A percentile compares a stretch with the other conserved stretches of the same genome.
phyloP scores from a whole-genome alignment of 768 basidiomycete genomes.

The Trametes cubensis region DNA sequence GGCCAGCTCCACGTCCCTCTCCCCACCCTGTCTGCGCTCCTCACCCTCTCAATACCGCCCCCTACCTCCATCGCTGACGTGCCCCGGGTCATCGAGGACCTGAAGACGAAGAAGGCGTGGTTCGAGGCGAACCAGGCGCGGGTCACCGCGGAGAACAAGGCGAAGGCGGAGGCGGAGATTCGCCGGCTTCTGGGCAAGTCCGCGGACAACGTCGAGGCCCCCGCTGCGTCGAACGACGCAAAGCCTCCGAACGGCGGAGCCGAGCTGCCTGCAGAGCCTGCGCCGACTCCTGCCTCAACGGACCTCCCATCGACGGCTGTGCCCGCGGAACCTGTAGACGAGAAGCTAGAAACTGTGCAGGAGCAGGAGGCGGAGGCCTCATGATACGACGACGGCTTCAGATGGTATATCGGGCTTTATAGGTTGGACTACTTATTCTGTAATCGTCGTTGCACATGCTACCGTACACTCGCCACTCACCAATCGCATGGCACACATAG shows the following conservation, averaged over 20 bases:
- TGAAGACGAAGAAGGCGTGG: slow-evolving; percentile 95
- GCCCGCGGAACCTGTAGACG: slow-evolving; percentile 43
- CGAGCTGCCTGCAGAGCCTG: slow-evolving; percentile 49
- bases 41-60: slow-evolving; percentile 87
- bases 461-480: slow-evolving; percentile 18
- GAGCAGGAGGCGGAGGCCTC: slow-evolving; percentile 36
- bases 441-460: slow-evolving; percentile 23
- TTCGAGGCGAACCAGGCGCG: slow-evolving; percentile 89
- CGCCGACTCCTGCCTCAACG: slow-evolving; percentile 43
- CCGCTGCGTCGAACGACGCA: slow-evolving; percentile 33
- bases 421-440: slow-evolving; percentile 25
- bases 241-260: slow-evolving; percentile 43
- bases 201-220: slow-evolving; percentile 37
- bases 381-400: slow-evolving; percentile 23
- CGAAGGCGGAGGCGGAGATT: slow-evolving; percentile 79
- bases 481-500: slow-evolving; percentile 12
- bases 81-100: slow-evolving; percentile 81
- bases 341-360: slow-evolving; percentile 46
- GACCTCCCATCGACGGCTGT: slow-evolving; percentile 37
- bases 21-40: slow-evolving; percentile 83
- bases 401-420: slow-evolving; percentile 14
- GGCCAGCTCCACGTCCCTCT: slow-evolving; percentile 75
- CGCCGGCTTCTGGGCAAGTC: slow-evolving; percentile 53
- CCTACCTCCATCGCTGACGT: slow-evolving; percentile 78
- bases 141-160: slow-evolving; percentile 76